phyloP scores from a whole-genome alignment of 768 basidiomycete genomes.

The Phlegmacium glaucopus region DNA sequence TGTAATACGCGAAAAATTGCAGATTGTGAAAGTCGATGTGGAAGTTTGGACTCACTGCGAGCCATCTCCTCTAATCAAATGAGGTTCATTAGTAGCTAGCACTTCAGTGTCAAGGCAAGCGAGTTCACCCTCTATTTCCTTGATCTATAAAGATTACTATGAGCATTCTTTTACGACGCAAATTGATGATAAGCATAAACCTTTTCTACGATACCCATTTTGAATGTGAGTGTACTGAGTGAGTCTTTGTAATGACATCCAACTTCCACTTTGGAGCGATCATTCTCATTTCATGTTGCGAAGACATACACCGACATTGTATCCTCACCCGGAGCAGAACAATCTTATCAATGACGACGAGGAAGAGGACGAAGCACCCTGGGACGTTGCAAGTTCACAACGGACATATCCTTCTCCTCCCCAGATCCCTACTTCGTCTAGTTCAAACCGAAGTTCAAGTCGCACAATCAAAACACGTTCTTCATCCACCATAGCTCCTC shows the following conservation, averaged over 20 bases:
- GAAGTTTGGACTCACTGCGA: slow-evolving; percentile 61
- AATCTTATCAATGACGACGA: slow-evolving; percentile 36
- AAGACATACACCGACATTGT: slow-evolving; percentile 66
- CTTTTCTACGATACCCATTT: slow-evolving; percentile 95
- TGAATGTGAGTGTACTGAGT: slow-evolving; percentile 10
- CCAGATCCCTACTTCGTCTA: slow-evolving; percentile 24
- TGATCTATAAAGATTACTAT: slow-evolving; percentile 60
- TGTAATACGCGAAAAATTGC: background rate
- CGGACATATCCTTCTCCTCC: slow-evolving; percentile 31
- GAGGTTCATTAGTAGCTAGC: slow-evolving; percentile 1
- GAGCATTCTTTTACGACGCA: slow-evolving; percentile 1
- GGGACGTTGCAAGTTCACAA: slow-evolving; percentile 30
- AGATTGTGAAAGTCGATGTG: background rate
- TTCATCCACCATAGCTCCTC: slow-evolving; percentile 20
- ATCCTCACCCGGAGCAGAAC: slow-evolving; percentile 51
- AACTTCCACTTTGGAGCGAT: background rate
- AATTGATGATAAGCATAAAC: slow-evolving; percentile 20
- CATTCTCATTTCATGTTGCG: slow-evolving; percentile 30
- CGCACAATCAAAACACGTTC: slow-evolving; percentile 27
- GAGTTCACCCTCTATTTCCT: slow-evolving; percentile 87
- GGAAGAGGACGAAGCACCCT: slow-evolving; percentile 39
- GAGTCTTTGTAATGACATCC: slow-evolving; percentile 4
- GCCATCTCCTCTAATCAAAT: slow-evolving; percentile 85
- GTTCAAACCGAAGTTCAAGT: slow-evolving; percentile 19
- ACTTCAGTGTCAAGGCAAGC: background rate